These are phyloP conservation scores for Pythium sp. DNA, from an alignment of 352 stramenopile species.

Conservation along the genomic window DNA sequence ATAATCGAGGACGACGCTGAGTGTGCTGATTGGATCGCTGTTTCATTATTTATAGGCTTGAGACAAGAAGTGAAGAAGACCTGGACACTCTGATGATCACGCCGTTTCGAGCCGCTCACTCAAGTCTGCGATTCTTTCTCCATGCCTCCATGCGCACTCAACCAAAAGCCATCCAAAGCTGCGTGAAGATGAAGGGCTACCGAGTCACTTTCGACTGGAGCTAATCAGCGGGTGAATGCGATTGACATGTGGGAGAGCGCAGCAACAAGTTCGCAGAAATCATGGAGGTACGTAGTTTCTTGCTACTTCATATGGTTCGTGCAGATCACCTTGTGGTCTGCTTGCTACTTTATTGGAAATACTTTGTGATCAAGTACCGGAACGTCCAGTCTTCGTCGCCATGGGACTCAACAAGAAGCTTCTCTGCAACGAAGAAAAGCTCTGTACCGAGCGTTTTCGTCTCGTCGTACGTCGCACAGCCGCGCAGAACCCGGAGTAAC, in stretches of 20 bases:
- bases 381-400: constrained; percentile 62
- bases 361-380: constrained; percentile 34
- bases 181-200: background rate
- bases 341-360: background rate
- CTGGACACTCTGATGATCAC: background rate
- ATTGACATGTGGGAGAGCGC: background rate
- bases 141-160: background rate
- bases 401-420: constrained; percentile 40
- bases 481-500: constrained; percentile 54
- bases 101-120: background rate
- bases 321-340: background rate
- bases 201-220: background rate
- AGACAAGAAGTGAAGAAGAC: constrained; percentile 1
- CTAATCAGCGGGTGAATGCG: background rate
- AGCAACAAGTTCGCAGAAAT: background rate
- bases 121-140: background rate
- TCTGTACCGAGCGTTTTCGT: constrained; percentile 41
- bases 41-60: constrained; percentile 1
- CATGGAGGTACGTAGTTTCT: background rate
- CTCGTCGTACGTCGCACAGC: constrained; percentile 71
- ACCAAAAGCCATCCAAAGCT: background rate
- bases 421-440: constrained; percentile 42
- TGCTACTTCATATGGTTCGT: background rate
- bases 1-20: constrained; percentile 5
- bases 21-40: background rate